A percentile compares a stretch with the other conserved stretches of the same genome.
These are phyloP conservation scores for Gracilaria vermiculophylla DNA, from an alignment of 23 red algal species.

Conservation along the genomic window DNA sequence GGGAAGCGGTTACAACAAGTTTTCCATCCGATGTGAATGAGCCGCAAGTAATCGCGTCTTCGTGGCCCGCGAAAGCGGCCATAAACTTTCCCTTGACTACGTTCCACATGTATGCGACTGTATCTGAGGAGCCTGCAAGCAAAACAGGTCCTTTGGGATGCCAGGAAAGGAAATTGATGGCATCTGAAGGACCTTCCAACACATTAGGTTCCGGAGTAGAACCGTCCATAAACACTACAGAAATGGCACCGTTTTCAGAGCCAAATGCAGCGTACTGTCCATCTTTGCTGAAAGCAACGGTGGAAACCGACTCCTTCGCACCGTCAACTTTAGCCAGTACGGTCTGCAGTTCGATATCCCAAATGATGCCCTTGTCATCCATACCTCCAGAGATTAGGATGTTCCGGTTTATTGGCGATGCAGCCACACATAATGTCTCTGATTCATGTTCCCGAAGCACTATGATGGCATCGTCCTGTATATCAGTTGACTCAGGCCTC, in stretches of 20 bases:
- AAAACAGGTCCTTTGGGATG: conserved; percentile 75
- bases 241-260: conserved; percentile 68
- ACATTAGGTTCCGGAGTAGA: background rate
- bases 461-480: conserved; percentile 43
- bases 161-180: conserved; percentile 70
- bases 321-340: conserved; percentile 54
- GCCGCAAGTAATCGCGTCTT: conserved; percentile 71
- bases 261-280: conserved; percentile 70
- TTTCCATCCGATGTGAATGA: conserved; percentile 78
- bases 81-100: conserved; percentile 64
- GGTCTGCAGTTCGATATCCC: conserved; percentile 47
- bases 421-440: conserved; percentile 42
- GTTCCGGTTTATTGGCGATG: conserved; percentile 36
- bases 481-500: background rate
- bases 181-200: conserved; percentile 70
- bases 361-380: conserved; percentile 68
- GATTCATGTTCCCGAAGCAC: conserved; percentile 51
- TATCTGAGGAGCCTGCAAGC: conserved; percentile 70
- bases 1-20: conserved; percentile 65
- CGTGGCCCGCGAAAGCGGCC: conserved; percentile 76
- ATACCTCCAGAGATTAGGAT: conserved; percentile 52
- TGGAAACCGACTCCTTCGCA: conserved; percentile 66
- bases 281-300: conserved; percentile 54
- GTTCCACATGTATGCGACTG: conserved; percentile 75
- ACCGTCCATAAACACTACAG: conserved; percentile 50